A percentile compares a stretch with the other conserved stretches of the same genome.
phyloP scores from a whole-genome alignment of 2,329 filamentous ascomycete genomes.

The Xylaria sp. region DNA sequence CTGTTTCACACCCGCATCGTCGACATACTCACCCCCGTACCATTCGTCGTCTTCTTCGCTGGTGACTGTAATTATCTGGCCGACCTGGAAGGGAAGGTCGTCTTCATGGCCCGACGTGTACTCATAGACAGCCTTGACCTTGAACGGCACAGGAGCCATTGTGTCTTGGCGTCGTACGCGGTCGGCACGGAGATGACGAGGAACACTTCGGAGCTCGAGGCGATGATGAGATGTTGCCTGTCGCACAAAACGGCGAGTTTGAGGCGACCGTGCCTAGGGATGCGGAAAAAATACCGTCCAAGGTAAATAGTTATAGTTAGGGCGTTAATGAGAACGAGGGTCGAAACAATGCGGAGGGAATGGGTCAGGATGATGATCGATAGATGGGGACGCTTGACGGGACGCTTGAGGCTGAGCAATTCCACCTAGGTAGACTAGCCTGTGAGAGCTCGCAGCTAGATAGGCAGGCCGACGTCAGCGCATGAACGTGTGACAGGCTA shows the following conservation, averaged over 20 bases:
- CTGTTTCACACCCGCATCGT: conserved; percentile 77
- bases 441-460: conserved; percentile 54
- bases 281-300: conserved; percentile 10
- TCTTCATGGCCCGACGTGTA: conserved; percentile 94
- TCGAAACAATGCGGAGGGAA: conserved; percentile 35
- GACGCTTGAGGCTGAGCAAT: conserved; percentile 48
- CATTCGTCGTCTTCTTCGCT: conserved; percentile 93
- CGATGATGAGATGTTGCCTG: conserved; percentile 15
- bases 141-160: conserved; percentile 81
- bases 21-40: conserved; percentile 89
- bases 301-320: conserved; percentile 8
- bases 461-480: conserved; percentile 62
- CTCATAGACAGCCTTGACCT: conserved; percentile 95
- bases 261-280: conserved; percentile 16
- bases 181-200: conserved; percentile 26
- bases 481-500: conserved; percentile 51
- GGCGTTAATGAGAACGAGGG: conserved; percentile 12
- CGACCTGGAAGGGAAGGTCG: conserved; percentile 85
- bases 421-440: conserved; percentile 48
- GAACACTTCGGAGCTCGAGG: conserved; percentile 35
- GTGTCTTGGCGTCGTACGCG: conserved; percentile 49
- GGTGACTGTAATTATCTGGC: conserved; percentile 93
- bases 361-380: conserved; percentile 33
- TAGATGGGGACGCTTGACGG: conserved; percentile 23
- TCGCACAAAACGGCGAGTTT: conserved; percentile 16